Evolutionary conservation across 2,329 filamentous ascomycete species (phyloP), one percentile per base, ranked within the genome.

Genomic region (Tolypocladium pustulatum): DNA sequence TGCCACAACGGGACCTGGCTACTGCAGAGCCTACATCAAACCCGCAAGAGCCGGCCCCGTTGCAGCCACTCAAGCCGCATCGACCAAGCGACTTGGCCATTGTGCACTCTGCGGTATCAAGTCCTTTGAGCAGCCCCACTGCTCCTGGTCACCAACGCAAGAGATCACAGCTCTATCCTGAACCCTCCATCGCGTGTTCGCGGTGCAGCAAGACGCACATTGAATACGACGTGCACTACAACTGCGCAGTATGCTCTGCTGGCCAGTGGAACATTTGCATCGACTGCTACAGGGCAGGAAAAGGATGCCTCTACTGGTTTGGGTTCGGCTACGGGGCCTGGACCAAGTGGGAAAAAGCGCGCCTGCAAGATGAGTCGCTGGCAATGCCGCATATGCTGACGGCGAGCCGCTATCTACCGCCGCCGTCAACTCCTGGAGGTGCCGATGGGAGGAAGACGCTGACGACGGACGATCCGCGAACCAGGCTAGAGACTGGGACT

Each of bases 181-280:
- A 95, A 67, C 90, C 91, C 0, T 84, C 83, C 1, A 83, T 96
- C 56, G 79, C 78, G 10, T 97, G 93, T 69, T 81, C 85, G 41
- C 78, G 83, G 12, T 97, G 93, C 69, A 75, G 78, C 25, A 87
- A 81, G 62, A 67, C 77, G 7, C 82, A 91, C 61, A 92, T 97
- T 41, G 88, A 96, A 69, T 91, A 96, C 65, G 85, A 90, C 10
- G 75, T 96, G 2, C 90, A 97, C 71, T 96, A 93, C 73, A 89
- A 89, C 68, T 97, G 93, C 71, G 71, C 75, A 2, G 77, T 78
- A 55, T 97, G 93, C 71, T 78, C 82, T 20, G 75, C 79, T 7
- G 90, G 90, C 0, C 77, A 83, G 54, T 96, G 87, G 78, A 88
- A 92, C 68, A 77, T 97, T 13, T 97, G 93, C 67, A 73, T 89